These are phyloP conservation scores for Linderniella brevidens DNA, from an alignment of 257 asterid species.

Conservation along the genomic window DNA sequence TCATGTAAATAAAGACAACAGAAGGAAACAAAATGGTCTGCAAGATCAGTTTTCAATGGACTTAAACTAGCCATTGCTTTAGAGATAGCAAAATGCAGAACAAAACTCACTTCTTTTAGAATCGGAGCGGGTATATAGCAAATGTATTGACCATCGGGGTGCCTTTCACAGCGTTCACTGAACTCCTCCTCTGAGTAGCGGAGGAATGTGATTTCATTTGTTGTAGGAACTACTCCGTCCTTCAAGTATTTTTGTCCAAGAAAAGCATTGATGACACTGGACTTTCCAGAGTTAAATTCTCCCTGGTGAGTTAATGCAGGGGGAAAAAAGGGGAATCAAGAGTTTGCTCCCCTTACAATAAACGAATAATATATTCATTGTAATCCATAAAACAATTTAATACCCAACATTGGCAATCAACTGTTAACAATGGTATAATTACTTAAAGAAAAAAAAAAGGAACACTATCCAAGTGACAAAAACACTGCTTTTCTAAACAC, in stretches of 20 bases:
- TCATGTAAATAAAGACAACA: constrained; percentile 4
- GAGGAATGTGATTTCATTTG: constrained; percentile 89
- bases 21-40: neutral
- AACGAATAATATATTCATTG: neutral
- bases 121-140: constrained; percentile 92
- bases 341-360: neutral
- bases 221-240: constrained; percentile 96
- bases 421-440: no score
- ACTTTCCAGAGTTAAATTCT: constrained; percentile 97
- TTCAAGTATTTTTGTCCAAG: constrained; percentile 72
- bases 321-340: neutral
- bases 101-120: constrained; percentile 68
- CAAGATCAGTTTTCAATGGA: no score
- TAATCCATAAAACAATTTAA: neutral
- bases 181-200: constrained; percentile 54
- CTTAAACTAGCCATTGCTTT: no score
- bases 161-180: constrained; percentile 66
- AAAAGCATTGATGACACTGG: constrained; percentile 91
- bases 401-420: no score
- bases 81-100: no score
- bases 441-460: no score
- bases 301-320: constrained; percentile 32
- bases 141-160: constrained; percentile 88
- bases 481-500: no score
- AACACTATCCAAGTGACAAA: no score